These are phyloP conservation scores for Aaosphaeria pasadenensis DNA, from an alignment of 2,329 filamentous ascomycete species.

Conservation along the genomic window DNA sequence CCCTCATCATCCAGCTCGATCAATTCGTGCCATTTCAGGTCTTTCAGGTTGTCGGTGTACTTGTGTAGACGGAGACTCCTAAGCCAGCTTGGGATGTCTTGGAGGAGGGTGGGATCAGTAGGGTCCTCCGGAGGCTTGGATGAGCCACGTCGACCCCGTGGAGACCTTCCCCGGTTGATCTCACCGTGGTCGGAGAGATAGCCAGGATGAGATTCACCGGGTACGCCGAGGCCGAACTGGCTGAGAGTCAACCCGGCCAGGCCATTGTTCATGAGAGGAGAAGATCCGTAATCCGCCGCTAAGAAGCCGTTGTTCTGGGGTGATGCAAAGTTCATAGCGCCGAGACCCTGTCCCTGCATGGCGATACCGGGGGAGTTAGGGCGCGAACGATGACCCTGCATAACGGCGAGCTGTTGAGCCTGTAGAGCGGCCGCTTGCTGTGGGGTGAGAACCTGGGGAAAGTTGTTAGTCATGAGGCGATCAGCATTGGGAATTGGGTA, in stretches of 20 bases:
- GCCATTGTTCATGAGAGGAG: conserved; percentile 68
- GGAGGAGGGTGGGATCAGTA: conserved; percentile 82
- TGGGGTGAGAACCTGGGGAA: conserved; percentile 76
- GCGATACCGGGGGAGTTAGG: conserved; percentile 86
- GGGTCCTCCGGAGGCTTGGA: conserved; percentile 98
- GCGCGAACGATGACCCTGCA: conserved; percentile 80
- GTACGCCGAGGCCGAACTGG: conserved; percentile 57
- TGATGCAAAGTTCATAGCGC: conserved; percentile 71
- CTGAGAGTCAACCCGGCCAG: conserved; percentile 69
- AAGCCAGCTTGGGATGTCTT: conserved; percentile 95
- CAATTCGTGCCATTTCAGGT: conserved; percentile 93
- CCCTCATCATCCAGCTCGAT: conserved; percentile 90
- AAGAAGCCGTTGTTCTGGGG: conserved; percentile 95
- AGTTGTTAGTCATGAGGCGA: conserved; percentile 91
- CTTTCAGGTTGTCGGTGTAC: conserved; percentile 97
- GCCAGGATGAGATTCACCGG: conserved; percentile 53
- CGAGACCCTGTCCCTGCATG: conserved; percentile 62
- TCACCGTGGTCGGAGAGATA: conserved; percentile 95
- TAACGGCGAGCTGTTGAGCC: conserved; percentile 76
- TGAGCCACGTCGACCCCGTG: conserved; percentile 85
- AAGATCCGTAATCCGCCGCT: conserved; percentile 76
- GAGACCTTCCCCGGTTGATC: conserved; percentile 84
- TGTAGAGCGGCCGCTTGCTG: conserved; percentile 52
- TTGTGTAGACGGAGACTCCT: conserved; percentile 94
- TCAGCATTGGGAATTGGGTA: conserved; percentile 66